Evolutionary conservation across 2,329 filamentous ascomycete species (phyloP).

Genomic region (Rhinocladiella similis): DNA sequence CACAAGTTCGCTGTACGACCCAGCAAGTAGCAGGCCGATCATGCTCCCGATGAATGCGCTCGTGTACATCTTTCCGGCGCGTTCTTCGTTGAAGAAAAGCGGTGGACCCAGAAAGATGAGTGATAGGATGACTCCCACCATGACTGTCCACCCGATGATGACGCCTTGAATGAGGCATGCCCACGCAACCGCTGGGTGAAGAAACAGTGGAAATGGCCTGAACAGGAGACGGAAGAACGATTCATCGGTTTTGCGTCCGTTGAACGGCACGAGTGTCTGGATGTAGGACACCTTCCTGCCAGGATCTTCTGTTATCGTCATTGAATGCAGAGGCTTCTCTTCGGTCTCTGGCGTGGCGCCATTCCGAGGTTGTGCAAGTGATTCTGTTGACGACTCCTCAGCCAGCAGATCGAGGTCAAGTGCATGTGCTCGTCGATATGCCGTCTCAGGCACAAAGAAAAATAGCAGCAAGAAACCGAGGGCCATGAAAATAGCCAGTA

Average conservation of each 20-base stretch:
- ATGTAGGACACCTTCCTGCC: conserved; percentile 56
- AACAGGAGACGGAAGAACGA: conserved; percentile 64
- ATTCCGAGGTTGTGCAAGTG: conserved; percentile 3
- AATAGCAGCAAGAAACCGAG: conserved; percentile 69
- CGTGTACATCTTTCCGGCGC: conserved; percentile 84
- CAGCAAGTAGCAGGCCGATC: conserved; percentile 73
- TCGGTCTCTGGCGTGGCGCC: conserved; percentile 3
- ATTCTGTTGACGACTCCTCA: conserved; percentile 18
- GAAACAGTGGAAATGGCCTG: conserved; percentile 77
- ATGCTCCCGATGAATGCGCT: conserved; percentile 83
- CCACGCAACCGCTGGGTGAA: conserved; percentile 86
- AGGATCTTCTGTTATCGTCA: conserved; percentile 5
- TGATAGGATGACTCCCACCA: conserved; percentile 82
- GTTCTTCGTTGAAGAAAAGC: conserved; percentile 76
- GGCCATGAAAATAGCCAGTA: conserved; percentile 81
- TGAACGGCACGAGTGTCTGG: conserved; percentile 68
- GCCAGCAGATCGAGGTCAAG: conserved; percentile 62
- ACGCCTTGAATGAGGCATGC: conserved; percentile 78
- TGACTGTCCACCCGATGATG: conserved; percentile 93
- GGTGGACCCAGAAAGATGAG: conserved; percentile 78
- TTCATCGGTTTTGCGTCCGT: conserved; percentile 79
- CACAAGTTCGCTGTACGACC: conserved; percentile 70
- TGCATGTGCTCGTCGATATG: conserved; percentile 65
- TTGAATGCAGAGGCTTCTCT: conserved; percentile 17
- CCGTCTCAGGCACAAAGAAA: conserved; percentile 82